A percentile compares a stretch with the other conserved stretches of the same genome.
phyloP scores from a whole-genome alignment of 2,329 filamentous ascomycete species.

The Nemania diffusa region DNA sequence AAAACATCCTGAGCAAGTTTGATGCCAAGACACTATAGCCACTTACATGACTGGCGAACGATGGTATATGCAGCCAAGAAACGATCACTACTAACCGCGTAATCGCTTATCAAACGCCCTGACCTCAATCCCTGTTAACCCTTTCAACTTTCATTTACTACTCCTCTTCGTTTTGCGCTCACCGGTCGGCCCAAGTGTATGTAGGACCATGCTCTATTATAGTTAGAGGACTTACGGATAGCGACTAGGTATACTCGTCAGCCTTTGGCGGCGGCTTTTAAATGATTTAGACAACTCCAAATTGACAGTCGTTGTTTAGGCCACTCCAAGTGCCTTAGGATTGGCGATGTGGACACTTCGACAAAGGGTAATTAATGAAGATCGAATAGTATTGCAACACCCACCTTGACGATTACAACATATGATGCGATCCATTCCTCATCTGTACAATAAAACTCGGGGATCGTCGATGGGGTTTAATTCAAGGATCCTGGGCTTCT shows the following conservation, averaged over 20 bases:
- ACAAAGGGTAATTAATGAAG: background rate
- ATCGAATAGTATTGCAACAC: conserved; percentile 29
- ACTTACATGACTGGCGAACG: conserved; percentile 3
- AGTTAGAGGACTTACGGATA: background rate
- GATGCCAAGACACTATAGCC: conserved; percentile 11
- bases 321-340: background rate
- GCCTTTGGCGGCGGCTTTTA: background rate
- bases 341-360: conserved; percentile 12
- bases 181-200: background rate
- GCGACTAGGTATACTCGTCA: no score
- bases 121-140: background rate
- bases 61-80: background rate
- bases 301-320: conserved; percentile 5
- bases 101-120: conserved; percentile 12
- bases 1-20: background rate
- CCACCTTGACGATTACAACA: conserved; percentile 26
- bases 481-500: conserved; percentile 9
- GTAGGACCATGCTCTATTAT: background rate
- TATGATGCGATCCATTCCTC: conserved; percentile 22
- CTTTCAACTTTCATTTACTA: conserved; percentile 12
- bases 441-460: conserved; percentile 11
- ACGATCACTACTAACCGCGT: conserved; percentile 8
- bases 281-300: background rate
- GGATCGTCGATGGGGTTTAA: conserved; percentile 24
- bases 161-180: conserved; percentile 3